Evolutionary conservation across 345 rosid genomes (phyloP).

Genomic region (Eucalyptus sideroxylon): DNA sequence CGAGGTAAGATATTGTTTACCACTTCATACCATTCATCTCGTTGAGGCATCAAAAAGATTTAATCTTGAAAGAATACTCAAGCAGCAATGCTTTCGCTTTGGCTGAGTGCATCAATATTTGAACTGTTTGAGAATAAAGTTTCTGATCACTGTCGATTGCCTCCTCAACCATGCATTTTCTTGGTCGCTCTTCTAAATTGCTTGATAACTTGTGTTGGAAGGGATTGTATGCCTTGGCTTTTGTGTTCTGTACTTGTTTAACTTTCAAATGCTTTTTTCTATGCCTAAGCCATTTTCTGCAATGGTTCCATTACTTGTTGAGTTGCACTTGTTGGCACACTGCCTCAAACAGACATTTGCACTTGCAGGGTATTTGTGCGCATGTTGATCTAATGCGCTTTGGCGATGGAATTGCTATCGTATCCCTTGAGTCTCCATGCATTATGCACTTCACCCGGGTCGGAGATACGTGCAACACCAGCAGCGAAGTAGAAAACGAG

Average conservation of each 20-base stretch:
- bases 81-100: neutral
- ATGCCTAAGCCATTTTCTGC: neutral
- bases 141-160: neutral
- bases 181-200: neutral
- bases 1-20: constrained; percentile 29
- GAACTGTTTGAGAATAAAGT: neutral
- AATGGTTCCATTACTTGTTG: neutral
- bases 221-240: neutral
- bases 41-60: neutral
- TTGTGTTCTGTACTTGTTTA: neutral
- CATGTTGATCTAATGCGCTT: constrained; percentile 88
- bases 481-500: neutral
- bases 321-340: neutral
- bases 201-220: neutral
- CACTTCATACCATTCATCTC: neutral
- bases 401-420: constrained; percentile 80
- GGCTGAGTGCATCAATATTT: neutral
- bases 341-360: neutral
- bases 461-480: neutral
- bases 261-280: neutral
- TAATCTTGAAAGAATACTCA: neutral
- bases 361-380: constrained; percentile 76
- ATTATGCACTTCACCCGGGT: constrained; percentile 63
- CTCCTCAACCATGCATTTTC: neutral
- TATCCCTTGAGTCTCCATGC: constrained; percentile 77